Conservation (phyloP, 1,139 yeast genomes). For the Pichia inconspicua region DNA sequence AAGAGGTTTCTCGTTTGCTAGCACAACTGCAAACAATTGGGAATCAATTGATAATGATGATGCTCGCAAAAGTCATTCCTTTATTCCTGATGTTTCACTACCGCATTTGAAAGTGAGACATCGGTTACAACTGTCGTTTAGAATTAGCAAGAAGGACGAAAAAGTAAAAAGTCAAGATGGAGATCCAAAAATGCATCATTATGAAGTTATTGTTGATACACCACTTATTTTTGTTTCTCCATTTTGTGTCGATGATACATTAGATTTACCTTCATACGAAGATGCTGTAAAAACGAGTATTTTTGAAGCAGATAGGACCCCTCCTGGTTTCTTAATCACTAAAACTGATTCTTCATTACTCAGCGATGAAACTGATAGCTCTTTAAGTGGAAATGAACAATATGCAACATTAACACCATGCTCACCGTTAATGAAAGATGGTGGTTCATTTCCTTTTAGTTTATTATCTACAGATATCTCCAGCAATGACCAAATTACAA, state of each 20-base stretch:
- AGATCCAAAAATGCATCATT: slow-evolving; percentile 64
- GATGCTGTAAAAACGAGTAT: slow-evolving; percentile 21
- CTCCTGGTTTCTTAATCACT: slow-evolving; percentile 7
- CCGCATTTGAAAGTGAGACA: slow-evolving; percentile 67
- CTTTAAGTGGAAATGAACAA: slow-evolving; percentile 7
- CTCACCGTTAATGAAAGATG: slow-evolving; percentile 25
- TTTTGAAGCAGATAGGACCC: slow-evolving; percentile 13
- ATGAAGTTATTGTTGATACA: slow-evolving; percentile 83
- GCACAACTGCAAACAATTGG: neutral
- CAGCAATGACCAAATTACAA: slow-evolving; percentile 5
- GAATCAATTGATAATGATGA: neutral
- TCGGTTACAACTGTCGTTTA: slow-evolving; percentile 67
- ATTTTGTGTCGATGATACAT: slow-evolving; percentile 58
- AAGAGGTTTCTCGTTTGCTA: slow-evolving; percentile 11
- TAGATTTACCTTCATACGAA: slow-evolving; percentile 64
- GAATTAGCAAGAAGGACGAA: slow-evolving; percentile 53
- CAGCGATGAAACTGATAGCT: slow-evolving; percentile 3
- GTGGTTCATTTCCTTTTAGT: slow-evolving; percentile 6
- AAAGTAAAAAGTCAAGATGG: slow-evolving; percentile 35
- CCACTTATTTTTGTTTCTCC: slow-evolving; percentile 70
- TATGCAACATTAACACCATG: slow-evolving; percentile 25
- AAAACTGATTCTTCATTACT: neutral
- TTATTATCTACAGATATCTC: neutral
- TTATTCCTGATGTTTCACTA: slow-evolving; percentile 63
- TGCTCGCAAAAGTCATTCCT: slow-evolving; percentile 21